A percentile compares a stretch with the other conserved stretches of the same genome.
Conservation (phyloP, 2,329 filamentous ascomycete species). For the Penicillium hesseltinei region DNA sequence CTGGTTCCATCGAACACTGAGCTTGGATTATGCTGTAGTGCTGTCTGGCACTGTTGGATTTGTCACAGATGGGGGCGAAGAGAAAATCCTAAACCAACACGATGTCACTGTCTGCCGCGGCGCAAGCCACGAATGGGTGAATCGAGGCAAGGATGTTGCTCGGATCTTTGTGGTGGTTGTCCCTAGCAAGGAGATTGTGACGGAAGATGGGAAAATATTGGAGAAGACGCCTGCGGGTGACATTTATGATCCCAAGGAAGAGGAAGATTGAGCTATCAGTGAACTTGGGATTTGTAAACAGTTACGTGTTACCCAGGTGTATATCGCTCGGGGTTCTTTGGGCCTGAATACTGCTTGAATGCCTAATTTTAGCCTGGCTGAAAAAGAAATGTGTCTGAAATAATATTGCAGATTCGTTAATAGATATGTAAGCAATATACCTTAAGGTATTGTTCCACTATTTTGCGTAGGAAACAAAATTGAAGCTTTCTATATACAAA, state of each 20-base stretch:
- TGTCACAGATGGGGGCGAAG: constrained; percentile 29
- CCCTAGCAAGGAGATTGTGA: constrained; percentile 41
- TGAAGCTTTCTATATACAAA: too few relatives aligned
- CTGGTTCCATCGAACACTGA: constrained; percentile 31
- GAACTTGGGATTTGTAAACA: too few relatives aligned
- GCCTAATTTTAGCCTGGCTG: too few relatives aligned
- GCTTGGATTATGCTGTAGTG: constrained; percentile 32
- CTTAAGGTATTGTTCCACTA: too few relatives aligned
- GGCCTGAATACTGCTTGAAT: too few relatives aligned
- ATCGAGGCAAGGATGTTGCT: constrained; percentile 39
- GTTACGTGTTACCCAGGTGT: neutral
- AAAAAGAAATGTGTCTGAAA: too few relatives aligned
- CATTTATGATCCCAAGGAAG: constrained; percentile 21
- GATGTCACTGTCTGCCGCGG: constrained; percentile 39
- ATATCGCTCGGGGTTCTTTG: too few relatives aligned
- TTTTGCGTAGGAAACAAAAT: too few relatives aligned
- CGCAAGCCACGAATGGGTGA: constrained; percentile 48
- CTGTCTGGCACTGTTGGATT: constrained; percentile 27
- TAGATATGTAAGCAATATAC: too few relatives aligned
- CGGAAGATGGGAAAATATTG: constrained; percentile 38
- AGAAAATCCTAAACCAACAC: constrained; percentile 27
- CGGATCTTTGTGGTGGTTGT: constrained; percentile 45
- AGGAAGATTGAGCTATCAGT: constrained; percentile 9
- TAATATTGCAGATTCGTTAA: too few relatives aligned
- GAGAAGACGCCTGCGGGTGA: constrained; percentile 33